These are phyloP conservation scores for Penicillium sclerotiorum DNA, from an alignment of 2,329 filamentous ascomycete genomes.

Conservation along the genomic window DNA sequence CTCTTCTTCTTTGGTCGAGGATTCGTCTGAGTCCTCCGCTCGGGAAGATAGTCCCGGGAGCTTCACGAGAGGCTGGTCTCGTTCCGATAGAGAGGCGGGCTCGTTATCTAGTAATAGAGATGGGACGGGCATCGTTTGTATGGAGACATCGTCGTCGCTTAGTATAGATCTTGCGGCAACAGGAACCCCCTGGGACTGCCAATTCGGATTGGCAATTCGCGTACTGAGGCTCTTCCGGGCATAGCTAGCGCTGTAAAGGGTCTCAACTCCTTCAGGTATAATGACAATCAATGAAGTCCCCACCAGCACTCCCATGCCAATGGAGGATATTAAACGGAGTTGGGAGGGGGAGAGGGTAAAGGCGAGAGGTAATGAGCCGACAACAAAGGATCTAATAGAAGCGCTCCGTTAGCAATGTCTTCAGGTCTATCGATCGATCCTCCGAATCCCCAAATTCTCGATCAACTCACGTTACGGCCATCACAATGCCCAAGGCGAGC, in stretches of 20 bases:
- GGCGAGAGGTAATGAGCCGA: constrained; percentile 85
- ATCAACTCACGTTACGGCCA: constrained; percentile 62
- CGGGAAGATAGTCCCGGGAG: constrained; percentile 23
- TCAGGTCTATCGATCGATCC: neutral
- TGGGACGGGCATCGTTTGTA: constrained; percentile 13
- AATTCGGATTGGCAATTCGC: constrained; percentile 31
- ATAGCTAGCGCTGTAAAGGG: constrained; percentile 66
- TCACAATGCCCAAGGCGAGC: constrained; percentile 65
- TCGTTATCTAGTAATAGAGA: constrained; percentile 19
- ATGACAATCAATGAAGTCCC: constrained; percentile 96
- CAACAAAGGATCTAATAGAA: constrained; percentile 78
- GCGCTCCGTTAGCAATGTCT: neutral
- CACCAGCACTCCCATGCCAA: constrained; percentile 91
- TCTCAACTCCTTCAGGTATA: constrained; percentile 94
- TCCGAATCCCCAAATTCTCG: neutral
- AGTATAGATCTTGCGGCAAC: constrained; percentile 14
- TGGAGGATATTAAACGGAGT: constrained; percentile 82
- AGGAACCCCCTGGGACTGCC: constrained; percentile 29
- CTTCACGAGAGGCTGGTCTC: constrained; percentile 14
- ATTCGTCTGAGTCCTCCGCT: constrained; percentile 37
- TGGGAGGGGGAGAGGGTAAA: constrained; percentile 86
- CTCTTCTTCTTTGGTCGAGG: constrained; percentile 45
- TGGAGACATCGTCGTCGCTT: constrained; percentile 1
- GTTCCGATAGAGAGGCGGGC: constrained; percentile 7
- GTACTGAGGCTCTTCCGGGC: constrained; percentile 36